A percentile compares a stretch with the other conserved stretches of the same genome.
phyloP scores from a whole-genome alignment of 1,139 yeast species.

The Pichia sp. region DNA sequence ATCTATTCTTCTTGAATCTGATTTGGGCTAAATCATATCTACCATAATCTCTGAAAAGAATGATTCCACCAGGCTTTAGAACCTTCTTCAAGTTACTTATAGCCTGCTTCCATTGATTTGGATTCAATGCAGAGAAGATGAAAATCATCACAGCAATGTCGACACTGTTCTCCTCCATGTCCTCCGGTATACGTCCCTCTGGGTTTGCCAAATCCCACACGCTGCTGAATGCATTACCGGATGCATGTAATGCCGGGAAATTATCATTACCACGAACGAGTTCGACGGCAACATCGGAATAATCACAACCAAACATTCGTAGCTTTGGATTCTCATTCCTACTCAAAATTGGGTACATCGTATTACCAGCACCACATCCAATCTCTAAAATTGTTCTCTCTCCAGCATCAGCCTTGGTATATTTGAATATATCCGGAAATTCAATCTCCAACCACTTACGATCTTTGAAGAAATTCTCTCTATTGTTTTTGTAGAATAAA shows the following conservation, averaged over 20 bases:
- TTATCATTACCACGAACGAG: constrained; percentile 59
- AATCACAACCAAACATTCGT: constrained; percentile 80
- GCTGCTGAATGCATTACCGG: constrained; percentile 56
- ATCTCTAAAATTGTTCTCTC: constrained; percentile 75
- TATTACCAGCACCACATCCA: constrained; percentile 99
- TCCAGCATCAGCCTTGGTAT: constrained; percentile 65
- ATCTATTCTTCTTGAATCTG: constrained; percentile 81
- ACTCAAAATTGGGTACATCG: constrained; percentile 79
- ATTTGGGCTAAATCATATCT: constrained; percentile 95
- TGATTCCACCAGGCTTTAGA: constrained; percentile 87
- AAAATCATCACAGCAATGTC: constrained; percentile 92
- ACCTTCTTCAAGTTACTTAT: constrained; percentile 59
- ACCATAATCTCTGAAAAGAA: constrained; percentile 90
- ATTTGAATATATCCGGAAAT: constrained; percentile 77
- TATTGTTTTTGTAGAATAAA: constrained; percentile 81
- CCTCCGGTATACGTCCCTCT: constrained; percentile 71
- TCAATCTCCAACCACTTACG: constrained; percentile 95
- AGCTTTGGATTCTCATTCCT: constrained; percentile 78
- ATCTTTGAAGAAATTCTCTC: constrained; percentile 91
- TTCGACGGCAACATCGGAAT: constrained; percentile 84
- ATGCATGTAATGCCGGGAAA: constrained; percentile 35
- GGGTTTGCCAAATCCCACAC: constrained; percentile 95
- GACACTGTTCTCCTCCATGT: constrained; percentile 71
- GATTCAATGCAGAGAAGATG: constrained; percentile 88
- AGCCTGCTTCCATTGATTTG: constrained; percentile 86